phyloP scores from a whole-genome alignment of 495 filamentous ascomycete species.

The Aspergillus biplanus region DNA sequence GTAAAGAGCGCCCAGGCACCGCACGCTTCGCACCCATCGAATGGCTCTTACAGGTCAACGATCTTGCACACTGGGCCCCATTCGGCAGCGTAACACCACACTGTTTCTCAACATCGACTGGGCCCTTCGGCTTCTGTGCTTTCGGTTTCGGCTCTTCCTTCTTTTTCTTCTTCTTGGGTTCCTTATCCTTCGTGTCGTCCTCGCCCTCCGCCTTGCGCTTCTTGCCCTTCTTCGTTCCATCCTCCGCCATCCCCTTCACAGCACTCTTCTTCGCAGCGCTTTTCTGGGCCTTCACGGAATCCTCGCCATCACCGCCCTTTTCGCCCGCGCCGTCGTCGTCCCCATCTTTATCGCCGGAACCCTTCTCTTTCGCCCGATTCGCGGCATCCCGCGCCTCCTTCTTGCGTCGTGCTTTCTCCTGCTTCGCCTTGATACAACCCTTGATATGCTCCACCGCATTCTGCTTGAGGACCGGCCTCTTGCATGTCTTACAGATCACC shows the following conservation, averaged over 20 bases:
- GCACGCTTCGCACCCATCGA: slow-evolving; percentile 94
- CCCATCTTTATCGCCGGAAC: slow-evolving; percentile 55
- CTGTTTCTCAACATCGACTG: slow-evolving; percentile 96
- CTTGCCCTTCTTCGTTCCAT: slow-evolving; percentile 75
- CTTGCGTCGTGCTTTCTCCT: slow-evolving; percentile 77
- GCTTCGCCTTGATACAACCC: slow-evolving; percentile 73
- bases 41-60: slow-evolving; percentile 94
- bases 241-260: slow-evolving; percentile 62
- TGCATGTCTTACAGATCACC: slow-evolving; percentile 82
- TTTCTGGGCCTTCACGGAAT: slow-evolving; percentile 56
- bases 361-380: slow-evolving; percentile 64
- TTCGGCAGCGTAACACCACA: slow-evolving; percentile 87
- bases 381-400: slow-evolving; percentile 72
- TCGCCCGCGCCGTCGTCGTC: slow-evolving; percentile 54
- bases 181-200: slow-evolving; percentile 62
- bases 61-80: slow-evolving; percentile 87
- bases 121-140: slow-evolving; percentile 85
- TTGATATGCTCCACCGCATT: slow-evolving; percentile 67
- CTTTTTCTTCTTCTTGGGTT: slow-evolving; percentile 90
- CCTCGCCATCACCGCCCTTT: slow-evolving; percentile 43
- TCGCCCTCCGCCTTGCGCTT: slow-evolving; percentile 91
- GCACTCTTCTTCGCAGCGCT: slow-evolving; percentile 70
- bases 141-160: slow-evolving; percentile 91
- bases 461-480: slow-evolving; percentile 67
- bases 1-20: slow-evolving; percentile 86